Percentiles rank a stretch among this genome's conserved stretches.
Conservation (phyloP, 176 grass and related monocot species). For the Tuctoria greenei region DNA sequence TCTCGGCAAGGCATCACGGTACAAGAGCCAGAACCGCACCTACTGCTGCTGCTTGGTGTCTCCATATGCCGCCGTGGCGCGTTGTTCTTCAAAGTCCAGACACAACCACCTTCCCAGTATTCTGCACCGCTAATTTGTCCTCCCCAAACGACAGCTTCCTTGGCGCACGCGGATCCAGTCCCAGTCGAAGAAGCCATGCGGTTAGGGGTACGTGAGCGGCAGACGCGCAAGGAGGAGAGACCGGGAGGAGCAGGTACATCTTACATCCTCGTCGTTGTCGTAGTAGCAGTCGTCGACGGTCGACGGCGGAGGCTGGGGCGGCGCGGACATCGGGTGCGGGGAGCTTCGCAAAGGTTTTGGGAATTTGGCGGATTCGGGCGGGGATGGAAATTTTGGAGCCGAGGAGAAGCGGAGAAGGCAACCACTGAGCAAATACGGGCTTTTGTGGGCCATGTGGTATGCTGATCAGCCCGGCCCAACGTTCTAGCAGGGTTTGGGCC, state of each 20-base stretch:
- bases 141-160: no score
- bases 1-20: no score
- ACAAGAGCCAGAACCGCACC: no score
- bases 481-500: no score
- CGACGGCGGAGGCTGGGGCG: background rate
- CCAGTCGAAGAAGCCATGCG: constrained; percentile 77
- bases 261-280: constrained; percentile 75
- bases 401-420: constrained; percentile 1
- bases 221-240: background rate
- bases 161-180: no score
- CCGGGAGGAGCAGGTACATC: background rate
- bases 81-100: no score
- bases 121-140: no score
- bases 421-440: background rate
- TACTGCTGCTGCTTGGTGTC: no score
- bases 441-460: background rate
- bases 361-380: constrained; percentile 38
- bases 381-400: constrained; percentile 15
- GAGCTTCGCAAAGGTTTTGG: constrained; percentile 12
- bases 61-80: no score
- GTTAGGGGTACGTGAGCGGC: constrained; percentile 45
- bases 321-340: constrained; percentile 23
- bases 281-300: constrained; percentile 40
- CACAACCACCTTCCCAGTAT: no score
- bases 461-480: background rate